Conservation (phyloP, 768 basidiomycete genomes). For the Kwoniella heveanensis region DNA sequence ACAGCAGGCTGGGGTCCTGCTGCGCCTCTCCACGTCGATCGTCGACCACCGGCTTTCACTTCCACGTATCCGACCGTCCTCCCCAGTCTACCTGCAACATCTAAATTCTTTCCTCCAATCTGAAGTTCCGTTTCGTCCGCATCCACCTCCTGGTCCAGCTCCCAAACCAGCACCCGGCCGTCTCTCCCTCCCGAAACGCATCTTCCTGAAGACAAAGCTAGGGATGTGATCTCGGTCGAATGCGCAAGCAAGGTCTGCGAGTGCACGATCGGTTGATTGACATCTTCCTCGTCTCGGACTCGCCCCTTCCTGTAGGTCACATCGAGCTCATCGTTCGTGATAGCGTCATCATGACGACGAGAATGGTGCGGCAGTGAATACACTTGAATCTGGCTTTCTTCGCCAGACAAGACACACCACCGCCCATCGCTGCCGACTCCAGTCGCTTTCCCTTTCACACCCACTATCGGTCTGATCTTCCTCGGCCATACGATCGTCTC, state of each 20-base stretch:
- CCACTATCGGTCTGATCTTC: slow-evolving; percentile 40
- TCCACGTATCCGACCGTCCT: slow-evolving; percentile 47
- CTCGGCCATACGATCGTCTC: slow-evolving; percentile 43
- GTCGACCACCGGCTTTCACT: slow-evolving; percentile 34
- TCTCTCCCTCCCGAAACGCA: slow-evolving; percentile 52
- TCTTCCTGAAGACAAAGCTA: slow-evolving; percentile 41
- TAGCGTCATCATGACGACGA: slow-evolving; percentile 10
- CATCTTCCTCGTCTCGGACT: neutral
- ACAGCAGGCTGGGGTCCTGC: slow-evolving; percentile 14
- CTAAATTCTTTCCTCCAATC: slow-evolving; percentile 1
- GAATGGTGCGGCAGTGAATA: slow-evolving; percentile 43
- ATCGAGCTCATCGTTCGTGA: slow-evolving; percentile 1
- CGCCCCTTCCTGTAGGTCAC: neutral
- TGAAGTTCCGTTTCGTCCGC: neutral
- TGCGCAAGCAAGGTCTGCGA: slow-evolving; percentile 52
- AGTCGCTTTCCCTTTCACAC: slow-evolving; percentile 45
- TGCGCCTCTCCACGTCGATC: slow-evolving; percentile 30
- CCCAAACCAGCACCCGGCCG: slow-evolving; percentile 53
- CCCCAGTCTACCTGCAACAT: slow-evolving; percentile 21
- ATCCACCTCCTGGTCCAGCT: slow-evolving; percentile 40
- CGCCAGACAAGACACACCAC: slow-evolving; percentile 53
- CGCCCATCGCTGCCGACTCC: slow-evolving; percentile 50
- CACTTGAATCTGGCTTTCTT: slow-evolving; percentile 54
- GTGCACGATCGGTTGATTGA: slow-evolving; percentile 33
- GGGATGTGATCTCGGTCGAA: slow-evolving; percentile 45